Conservation (phyloP, 208 protist genomes). For the Trypanosoma scelopori region DNA sequence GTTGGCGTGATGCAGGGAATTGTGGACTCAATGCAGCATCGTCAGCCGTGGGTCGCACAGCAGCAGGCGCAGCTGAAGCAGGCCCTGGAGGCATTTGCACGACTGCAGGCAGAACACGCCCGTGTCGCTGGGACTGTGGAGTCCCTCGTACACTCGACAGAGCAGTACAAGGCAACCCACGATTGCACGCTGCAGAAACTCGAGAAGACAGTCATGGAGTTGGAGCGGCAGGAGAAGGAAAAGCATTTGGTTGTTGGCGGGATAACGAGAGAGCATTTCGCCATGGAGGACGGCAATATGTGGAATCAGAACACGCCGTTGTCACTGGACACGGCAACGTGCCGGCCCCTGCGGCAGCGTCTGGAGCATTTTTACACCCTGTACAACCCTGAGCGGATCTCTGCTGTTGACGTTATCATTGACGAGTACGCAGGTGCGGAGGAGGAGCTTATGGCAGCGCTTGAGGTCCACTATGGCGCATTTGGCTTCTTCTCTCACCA, state of each 20-base stretch:
- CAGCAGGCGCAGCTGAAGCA: constrained; percentile 11
- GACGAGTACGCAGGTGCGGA: constrained; percentile 32
- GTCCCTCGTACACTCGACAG: constrained; percentile 5
- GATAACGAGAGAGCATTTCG: not conserved
- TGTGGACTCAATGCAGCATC: not conserved
- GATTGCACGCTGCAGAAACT: constrained; percentile 6
- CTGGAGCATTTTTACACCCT: constrained; percentile 31
- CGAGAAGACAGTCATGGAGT: constrained; percentile 11
- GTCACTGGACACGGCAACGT: not conserved
- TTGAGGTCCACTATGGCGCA: constrained; percentile 31
- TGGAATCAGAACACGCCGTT: not conserved
- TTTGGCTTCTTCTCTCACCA: constrained; percentile 32
- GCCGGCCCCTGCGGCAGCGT: constrained; percentile 14
- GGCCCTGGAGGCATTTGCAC: constrained; percentile 1
- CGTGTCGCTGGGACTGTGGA: constrained; percentile 7
- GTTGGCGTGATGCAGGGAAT: not conserved
- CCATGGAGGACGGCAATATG: not conserved
- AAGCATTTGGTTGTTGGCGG: not conserved
- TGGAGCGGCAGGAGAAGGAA: constrained; percentile 6
- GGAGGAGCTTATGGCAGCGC: constrained; percentile 35
- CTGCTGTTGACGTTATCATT: constrained; percentile 25
- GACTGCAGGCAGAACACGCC: constrained; percentile 10
- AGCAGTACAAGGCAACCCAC: constrained; percentile 19
- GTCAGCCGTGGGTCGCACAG: not conserved
- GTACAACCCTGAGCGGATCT: constrained; percentile 31